These are phyloP conservation scores for Lentinula lateritia DNA, from an alignment of 768 basidiomycete genomes.

Conservation along the genomic window DNA sequence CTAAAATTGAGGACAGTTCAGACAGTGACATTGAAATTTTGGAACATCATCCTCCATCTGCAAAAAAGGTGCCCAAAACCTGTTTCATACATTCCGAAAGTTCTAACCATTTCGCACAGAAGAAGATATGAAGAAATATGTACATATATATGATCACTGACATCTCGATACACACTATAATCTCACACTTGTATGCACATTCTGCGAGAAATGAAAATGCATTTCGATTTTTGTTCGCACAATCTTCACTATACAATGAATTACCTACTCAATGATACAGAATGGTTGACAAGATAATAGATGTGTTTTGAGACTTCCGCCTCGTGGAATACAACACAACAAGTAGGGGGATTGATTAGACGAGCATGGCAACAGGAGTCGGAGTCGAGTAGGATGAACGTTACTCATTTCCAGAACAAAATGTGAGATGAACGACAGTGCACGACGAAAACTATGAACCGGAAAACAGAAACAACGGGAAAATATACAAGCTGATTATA, in stretches of 20 bases:
- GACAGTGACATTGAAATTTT: slow-evolving; percentile 6
- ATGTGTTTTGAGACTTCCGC: not conserved
- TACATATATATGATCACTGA: too few relatives aligned
- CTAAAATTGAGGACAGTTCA: not conserved
- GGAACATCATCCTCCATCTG: slow-evolving; percentile 1
- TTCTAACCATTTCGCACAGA: not conserved
- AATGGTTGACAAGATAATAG: not conserved
- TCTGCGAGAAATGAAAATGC: too few relatives aligned
- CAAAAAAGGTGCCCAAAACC: slow-evolving; percentile 2
- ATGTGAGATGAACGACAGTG: not conserved
- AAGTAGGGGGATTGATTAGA: not conserved
- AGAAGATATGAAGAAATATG: not conserved
- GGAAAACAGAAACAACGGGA: not conserved
- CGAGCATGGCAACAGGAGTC: not conserved
- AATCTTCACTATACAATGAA: not conserved
- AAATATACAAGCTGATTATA: not conserved
- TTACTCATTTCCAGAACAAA: not conserved
- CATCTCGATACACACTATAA: too few relatives aligned
- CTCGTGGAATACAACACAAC: slow-evolving; percentile 3
- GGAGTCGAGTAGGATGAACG: not conserved
- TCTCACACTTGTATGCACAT: too few relatives aligned
- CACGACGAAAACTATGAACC: slow-evolving; percentile 5
- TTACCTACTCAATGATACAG: not conserved
- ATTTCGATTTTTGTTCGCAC: not conserved
- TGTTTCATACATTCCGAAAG: not conserved